A percentile compares a stretch with the other conserved stretches of the same genome.
Evolutionary conservation across 257 asterid species (phyloP).

Genomic region (Dorcoceras hygrometricum): DNA sequence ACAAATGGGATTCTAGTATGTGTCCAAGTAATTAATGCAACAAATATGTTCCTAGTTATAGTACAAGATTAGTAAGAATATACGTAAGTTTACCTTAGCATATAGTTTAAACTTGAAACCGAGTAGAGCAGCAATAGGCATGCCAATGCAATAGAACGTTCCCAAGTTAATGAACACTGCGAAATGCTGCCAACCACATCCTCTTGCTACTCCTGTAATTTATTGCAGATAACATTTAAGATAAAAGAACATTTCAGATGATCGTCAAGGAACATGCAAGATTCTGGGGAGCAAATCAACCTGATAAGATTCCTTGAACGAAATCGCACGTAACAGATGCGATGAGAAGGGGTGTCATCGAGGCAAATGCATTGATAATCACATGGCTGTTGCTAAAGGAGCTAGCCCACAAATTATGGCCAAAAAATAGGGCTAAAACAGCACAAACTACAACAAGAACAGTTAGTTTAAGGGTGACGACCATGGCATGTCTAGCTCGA

Average conservation of each 20-base stretch:
- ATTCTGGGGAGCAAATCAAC: conserved; percentile 27
- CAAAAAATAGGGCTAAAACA: conserved; percentile 42
- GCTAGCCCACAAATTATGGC: conserved; percentile 65
- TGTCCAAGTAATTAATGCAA: background rate
- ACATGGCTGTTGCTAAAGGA: conserved; percentile 55
- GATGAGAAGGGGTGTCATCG: conserved; percentile 62
- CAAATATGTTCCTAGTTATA: background rate
- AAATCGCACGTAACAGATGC: conserved; percentile 52
- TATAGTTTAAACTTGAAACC: conserved; percentile 28
- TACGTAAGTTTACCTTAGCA: conserved; percentile 23
- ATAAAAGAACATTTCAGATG: background rate
- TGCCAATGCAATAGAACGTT: conserved; percentile 31
- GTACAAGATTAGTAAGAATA: background rate
- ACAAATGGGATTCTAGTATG: background rate
- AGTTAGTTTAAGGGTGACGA: conserved; percentile 54
- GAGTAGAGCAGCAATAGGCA: conserved; percentile 30
- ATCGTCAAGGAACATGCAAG: background rate
- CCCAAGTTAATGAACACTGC: conserved; percentile 28
- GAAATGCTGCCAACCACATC: conserved; percentile 34
- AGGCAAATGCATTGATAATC: conserved; percentile 42
- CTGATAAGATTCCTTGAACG: conserved; percentile 66
- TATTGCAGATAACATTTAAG: background rate
- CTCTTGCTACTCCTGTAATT: conserved; percentile 26
- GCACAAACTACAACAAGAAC: conserved; percentile 38
- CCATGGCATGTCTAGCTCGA: conserved; percentile 64